Base-by-base conservation (phyloP, 1,284 basidiomycete species). In the Cryptococcus sp. region DNA sequence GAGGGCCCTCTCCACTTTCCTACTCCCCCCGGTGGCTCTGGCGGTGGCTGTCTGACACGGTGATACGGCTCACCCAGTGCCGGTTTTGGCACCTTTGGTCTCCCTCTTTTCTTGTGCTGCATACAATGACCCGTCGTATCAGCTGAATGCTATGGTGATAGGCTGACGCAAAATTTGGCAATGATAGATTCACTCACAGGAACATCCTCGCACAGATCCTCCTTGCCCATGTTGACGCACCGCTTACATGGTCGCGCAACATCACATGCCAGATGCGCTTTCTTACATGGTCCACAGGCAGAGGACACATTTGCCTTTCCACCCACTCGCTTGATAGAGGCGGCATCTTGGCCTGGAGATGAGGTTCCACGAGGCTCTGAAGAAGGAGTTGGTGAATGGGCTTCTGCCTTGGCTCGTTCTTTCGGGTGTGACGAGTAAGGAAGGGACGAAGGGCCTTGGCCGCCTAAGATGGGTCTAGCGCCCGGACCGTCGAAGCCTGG, bases 41-140 rank as follows among this genome's bases (percentile, higher is more conserved):
- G 23, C 3, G 53, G 53, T 7, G 56, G 54, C 15, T 42, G 62
- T 20, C 60, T 52, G 17, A 61, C 54, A 27, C 64, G 49, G 23
- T 65, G 57, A 50, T 71, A 76, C 15, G 74, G 73, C 44, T 70
- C 69, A 8, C 60, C 62, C 2, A 65, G 53, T 1, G 66, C 57
- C 6, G 67, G 59, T 62, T 71, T 72, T 40, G 67, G 62, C 20
- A 72, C 73, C 53, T 75, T 76, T 52, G 76, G 75, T 45, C 76
- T 56, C 3, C 76, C 76, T 17, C 76, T 66, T 55, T 78, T 78
- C 61, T 76, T 76, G 57, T 75, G 75, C 76, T 78, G 48, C 5
- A 6, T 8, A 5, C 42, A 7, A 8, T 35, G 44, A 41, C 6
- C 6, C 31, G 8, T 35, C 31, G 31, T 35, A 35, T 35, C 31